Evolutionary conservation across 306 rosid genomes (phyloP).

Genomic region (Ziziphus jujuba): DNA sequence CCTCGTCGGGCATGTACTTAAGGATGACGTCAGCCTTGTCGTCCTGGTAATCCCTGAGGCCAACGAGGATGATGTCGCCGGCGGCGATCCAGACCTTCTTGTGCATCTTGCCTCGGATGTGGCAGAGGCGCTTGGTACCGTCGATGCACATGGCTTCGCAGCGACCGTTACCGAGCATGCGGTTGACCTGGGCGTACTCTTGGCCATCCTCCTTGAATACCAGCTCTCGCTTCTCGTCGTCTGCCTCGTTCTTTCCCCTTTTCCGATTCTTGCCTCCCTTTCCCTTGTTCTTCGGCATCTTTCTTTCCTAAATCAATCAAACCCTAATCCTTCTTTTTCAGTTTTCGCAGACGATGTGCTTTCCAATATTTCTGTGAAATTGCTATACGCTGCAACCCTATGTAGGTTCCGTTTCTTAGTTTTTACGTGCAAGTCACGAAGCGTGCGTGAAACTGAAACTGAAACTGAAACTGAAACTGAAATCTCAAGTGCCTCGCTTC

Average conservation of each 20-base stretch:
- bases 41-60: neutral
- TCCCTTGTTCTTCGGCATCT: constrained; percentile 62
- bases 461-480: neutral
- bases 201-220: constrained; percentile 47
- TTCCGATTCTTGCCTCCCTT: constrained; percentile 56
- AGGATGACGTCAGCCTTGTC: neutral
- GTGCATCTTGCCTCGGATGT: neutral
- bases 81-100: neutral
- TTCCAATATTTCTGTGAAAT: no score
- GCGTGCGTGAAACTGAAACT: neutral
- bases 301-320: neutral
- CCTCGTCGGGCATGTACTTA: neutral
- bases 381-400: no score
- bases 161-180: constrained; percentile 13
- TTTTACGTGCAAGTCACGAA: neutral
- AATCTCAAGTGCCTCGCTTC: neutral
- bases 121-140: neutral
- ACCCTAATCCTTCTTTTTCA: neutral
- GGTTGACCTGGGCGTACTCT: constrained; percentile 37
- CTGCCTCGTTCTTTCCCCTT: constrained; percentile 61
- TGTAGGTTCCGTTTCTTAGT: no score
- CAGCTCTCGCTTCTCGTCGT: constrained; percentile 48
- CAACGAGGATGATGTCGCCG: neutral
- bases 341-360: no score
- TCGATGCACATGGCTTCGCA: neutral